Evolutionary conservation across 371 early-diverging fungal genomes (phyloP).

Genomic region (Mycotypha africana): DNA sequence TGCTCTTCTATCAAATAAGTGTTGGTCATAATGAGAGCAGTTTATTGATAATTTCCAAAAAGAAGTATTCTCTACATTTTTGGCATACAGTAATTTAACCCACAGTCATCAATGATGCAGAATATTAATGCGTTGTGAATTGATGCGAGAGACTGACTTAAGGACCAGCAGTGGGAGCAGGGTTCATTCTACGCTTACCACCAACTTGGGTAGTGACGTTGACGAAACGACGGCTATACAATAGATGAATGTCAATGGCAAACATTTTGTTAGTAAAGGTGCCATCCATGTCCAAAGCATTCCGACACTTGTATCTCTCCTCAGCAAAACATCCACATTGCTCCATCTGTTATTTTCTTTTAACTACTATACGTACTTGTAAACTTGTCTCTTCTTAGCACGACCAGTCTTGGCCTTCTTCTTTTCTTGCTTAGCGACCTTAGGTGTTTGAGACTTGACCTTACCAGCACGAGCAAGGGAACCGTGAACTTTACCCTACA

Average conservation of each 20-base stretch:
- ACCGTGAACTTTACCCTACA: slow-evolving; percentile 98
- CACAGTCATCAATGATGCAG: too few relatives aligned
- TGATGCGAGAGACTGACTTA: slow-evolving; percentile 21
- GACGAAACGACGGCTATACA: slow-evolving; percentile 92
- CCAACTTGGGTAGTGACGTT: slow-evolving; percentile 81
- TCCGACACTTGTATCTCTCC: too few relatives aligned
- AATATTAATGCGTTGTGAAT: too few relatives aligned
- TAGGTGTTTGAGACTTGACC: slow-evolving; percentile 99
- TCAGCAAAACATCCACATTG: too few relatives aligned
- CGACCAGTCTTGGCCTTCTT: slow-evolving; percentile 92
- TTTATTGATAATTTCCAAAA: too few relatives aligned
- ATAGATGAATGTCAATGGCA: too few relatives aligned
- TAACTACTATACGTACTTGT: slow-evolving; percentile 46
- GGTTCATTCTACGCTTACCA: slow-evolving; percentile 90
- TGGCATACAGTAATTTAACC: too few relatives aligned
- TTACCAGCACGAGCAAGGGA: slow-evolving; percentile 99
- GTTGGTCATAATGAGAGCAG: too few relatives aligned
- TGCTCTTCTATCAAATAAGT: background rate
- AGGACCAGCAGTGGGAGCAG: slow-evolving; percentile 57
- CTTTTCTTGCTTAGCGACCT: slow-evolving; percentile 98
- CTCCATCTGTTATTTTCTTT: too few relatives aligned
- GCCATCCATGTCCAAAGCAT: background rate
- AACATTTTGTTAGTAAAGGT: background rate
- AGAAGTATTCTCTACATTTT: too few relatives aligned
- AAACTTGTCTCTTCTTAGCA: slow-evolving; percentile 96